Evolutionary conservation across 192 early-diverging fungal genomes (phyloP).

Genomic region (Coemansia sp.): DNA sequence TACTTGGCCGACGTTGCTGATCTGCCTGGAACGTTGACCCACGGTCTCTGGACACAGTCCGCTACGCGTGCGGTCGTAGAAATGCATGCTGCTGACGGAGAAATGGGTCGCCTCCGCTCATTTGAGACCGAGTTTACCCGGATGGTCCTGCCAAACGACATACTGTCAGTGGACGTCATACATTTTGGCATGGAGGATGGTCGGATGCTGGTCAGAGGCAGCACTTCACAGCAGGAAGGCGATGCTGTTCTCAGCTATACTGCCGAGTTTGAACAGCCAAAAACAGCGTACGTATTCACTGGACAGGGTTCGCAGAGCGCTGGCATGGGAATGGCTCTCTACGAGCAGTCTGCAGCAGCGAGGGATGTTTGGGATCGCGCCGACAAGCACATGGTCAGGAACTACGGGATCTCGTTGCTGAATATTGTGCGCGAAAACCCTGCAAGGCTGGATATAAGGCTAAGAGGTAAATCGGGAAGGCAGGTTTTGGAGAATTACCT

Average conservation of each 20-base stretch:
- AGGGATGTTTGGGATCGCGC: slow-evolving; percentile 88
- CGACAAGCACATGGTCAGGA: slow-evolving; percentile 77
- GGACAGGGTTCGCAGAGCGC: slow-evolving; percentile 93
- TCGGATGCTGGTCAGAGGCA: too few relatives aligned
- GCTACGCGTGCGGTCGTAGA: slow-evolving; percentile 90
- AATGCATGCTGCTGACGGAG: slow-evolving; percentile 81
- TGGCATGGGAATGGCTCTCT: slow-evolving; percentile 95
- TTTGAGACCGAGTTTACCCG: slow-evolving; percentile 81
- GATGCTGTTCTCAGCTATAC: slow-evolving; percentile 61
- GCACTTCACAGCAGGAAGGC: slow-evolving; percentile 75
- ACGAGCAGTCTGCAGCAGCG: slow-evolving; percentile 75
- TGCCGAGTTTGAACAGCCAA: slow-evolving; percentile 86
- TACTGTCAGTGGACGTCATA: slow-evolving; percentile 76
- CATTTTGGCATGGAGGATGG: slow-evolving; percentile 94
- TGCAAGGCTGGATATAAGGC: slow-evolving; percentile 71
- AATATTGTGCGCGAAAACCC: slow-evolving; percentile 85
- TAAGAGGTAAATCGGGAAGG: slow-evolving; percentile 80
- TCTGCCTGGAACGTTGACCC: slow-evolving; percentile 85
- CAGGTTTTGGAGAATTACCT: slow-evolving; percentile 79
- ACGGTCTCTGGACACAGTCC: slow-evolving; percentile 93
- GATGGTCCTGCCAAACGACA: slow-evolving; percentile 86
- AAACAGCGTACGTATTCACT: slow-evolving; percentile 89
- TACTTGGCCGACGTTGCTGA: slow-evolving; percentile 86
- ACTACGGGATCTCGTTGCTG: slow-evolving; percentile 85
- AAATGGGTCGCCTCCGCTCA: slow-evolving; percentile 74